Evolutionary conservation across 2,329 filamentous ascomycete genomes (phyloP), one percentile per base, ranked within the genome.

Genomic region (Talaromyces rugulosus): DNA sequence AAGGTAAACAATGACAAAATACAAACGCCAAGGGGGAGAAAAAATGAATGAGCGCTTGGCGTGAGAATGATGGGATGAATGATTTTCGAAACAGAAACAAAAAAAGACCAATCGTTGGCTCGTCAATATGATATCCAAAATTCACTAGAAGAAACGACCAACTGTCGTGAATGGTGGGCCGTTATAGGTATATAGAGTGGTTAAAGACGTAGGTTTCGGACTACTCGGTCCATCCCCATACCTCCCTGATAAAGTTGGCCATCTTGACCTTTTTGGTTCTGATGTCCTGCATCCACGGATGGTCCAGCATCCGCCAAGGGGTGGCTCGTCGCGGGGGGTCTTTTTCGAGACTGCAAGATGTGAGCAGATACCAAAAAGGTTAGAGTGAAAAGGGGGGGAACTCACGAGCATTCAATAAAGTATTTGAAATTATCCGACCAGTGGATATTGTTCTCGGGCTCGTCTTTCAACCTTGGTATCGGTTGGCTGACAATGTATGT

Each of bases 401-500:
- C 91, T 74, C 85, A 98, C 94, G 95, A 98, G 86, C 93, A 97
- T 79, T 97, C 93, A 70, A 99, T 97, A 71, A 99, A 99, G 75
- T 97, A 97, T 77, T 99, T 99, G 79, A 99, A 98, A 72, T 91
- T 96, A 69, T 96, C 91, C 69, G 91, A 96, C 95, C 95, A 99
- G 73, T 89, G 89, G 68, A 99, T 96, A 63, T 89, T 88, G 68
- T 90, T 91, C 34, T 92, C 87, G 0, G 91, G 91, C 77, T 99
- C 95, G 68, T 99, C 95, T 77, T 97, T 98, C 66, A 99, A 82
- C 75, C 92, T 96, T 2, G 95, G 95, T 63, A 98, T 96, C 3
- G 91, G 89, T 75, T 99, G 95, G 67, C 92, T 88, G 52, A 99
- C 95, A 73, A 99, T 99, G 74, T 98, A 99, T 12, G 95, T 99